These are phyloP conservation scores for Sporothrix curviconia DNA, from an alignment of 2,329 filamentous ascomycete species.

Conservation along the genomic window DNA sequence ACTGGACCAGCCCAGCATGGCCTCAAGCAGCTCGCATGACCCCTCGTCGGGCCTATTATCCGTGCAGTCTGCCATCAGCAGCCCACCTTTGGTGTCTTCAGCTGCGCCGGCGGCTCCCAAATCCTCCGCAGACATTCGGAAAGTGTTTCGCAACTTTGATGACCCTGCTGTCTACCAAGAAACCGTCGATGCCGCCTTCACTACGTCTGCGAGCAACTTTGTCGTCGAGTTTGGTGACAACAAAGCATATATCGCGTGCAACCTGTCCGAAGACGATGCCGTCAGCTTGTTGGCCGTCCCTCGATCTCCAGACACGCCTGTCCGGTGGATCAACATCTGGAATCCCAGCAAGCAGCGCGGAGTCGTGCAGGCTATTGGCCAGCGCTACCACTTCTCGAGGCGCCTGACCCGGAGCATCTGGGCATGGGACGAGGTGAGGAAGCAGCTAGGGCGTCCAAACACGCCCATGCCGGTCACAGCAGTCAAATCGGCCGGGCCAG, in stretches of 20 bases:
- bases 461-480: neutral
- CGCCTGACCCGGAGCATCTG: conserved; percentile 56
- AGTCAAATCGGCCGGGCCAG: neutral
- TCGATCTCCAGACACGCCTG: conserved; percentile 33
- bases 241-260: conserved; percentile 48
- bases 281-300: conserved; percentile 33
- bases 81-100: neutral
- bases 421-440: conserved; percentile 32
- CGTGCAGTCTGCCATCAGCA: too few species aligned
- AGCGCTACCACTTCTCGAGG: conserved; percentile 61
- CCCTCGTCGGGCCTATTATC: too few species aligned
- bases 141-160: conserved; percentile 48
- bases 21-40: too few species aligned
- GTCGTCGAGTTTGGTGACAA: conserved; percentile 58
- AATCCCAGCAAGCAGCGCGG: conserved; percentile 54
- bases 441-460: neutral
- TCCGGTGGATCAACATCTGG: conserved; percentile 75
- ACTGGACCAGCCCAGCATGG: too few species aligned
- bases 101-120: too few species aligned
- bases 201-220: conserved; percentile 47
- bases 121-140: neutral
- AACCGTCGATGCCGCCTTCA: conserved; percentile 35
- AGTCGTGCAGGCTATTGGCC: conserved; percentile 48
- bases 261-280: conserved; percentile 42
- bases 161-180: conserved; percentile 37